Base-by-base conservation (phyloP, 106 monocot species). In the Hemerocallis citrina region DNA sequence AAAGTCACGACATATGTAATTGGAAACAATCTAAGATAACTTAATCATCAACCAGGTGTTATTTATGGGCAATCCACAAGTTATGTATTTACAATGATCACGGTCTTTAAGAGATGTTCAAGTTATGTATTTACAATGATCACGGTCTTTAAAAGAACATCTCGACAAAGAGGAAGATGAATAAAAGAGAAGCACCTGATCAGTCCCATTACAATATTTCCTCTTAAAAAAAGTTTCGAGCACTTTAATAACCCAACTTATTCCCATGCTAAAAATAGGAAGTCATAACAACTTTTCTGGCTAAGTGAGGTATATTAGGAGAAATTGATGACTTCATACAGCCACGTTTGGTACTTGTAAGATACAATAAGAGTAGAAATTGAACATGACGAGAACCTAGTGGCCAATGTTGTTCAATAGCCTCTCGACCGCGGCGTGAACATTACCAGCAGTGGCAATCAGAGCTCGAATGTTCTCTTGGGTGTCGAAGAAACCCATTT, bases 401-500 rank as follows among this genome's bases (percentile, higher is more conserved):
- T 73, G 73, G 35, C 86, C 89, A 10, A 69, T 65, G 63, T 86
- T 89, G 17, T 86, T 74, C 48, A 95, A 47, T 28, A 95, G 89
- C 22, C 83, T 74, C 73, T 95, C 94, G 0, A 95, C 94, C 3
- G 94, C 94, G 49, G 94, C 94, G 72, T 86, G 75, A 43, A 95
- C 89, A 56, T 95, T 95, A 13, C 94, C 94, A 10, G 78, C 64
- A 19, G 95, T 95, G 59, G 95, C 89, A 20, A 55, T 76, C 34
- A 95, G 61, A 2, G 86, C 95, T 24, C 86, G 86, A 35, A 95
- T 86, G 36, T 95, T 90, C 70, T 86, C 95, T 63, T 95, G 95
- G 12, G 86, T 81, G 60, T 95, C 90, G 23, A 90, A 81, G 81
- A 95, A 95, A 61, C 90, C 95, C 95, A 95, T 95, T 50, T 95